These are phyloP conservation scores for Scheffersomyces ergatensis DNA, from an alignment of 805 yeast species.

Conservation along the genomic window DNA sequence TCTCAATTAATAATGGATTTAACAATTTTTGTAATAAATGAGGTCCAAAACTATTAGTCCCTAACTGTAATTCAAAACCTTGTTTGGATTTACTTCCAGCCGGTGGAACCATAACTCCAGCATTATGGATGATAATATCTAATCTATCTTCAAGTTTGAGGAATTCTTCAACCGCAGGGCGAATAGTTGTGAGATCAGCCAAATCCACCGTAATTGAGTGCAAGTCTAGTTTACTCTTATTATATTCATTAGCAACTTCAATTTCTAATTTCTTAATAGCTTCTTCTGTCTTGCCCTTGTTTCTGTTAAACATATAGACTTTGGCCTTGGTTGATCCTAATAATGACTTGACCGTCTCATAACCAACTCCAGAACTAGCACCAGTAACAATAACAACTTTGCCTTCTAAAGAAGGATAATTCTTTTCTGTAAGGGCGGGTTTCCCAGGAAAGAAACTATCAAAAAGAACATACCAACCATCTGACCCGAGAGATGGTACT, in stretches of 20 bases:
- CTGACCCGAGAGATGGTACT: too few species aligned
- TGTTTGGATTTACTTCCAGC: constrained; percentile 29
- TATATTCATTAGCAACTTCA: constrained; percentile 14
- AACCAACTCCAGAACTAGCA: constrained; percentile 31
- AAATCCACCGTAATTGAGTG: constrained; percentile 29
- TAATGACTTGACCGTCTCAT: constrained; percentile 25
- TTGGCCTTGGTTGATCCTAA: constrained; percentile 24
- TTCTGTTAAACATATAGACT: constrained; percentile 35
- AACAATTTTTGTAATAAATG: constrained; percentile 40
- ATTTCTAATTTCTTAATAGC: constrained; percentile 22
- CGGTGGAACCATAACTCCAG: constrained; percentile 27
- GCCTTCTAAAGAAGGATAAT: constrained; percentile 29
- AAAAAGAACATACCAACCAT: too few species aligned
- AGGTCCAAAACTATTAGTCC: constrained; percentile 47
- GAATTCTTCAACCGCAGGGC: constrained; percentile 29
- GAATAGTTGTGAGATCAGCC: constrained; percentile 40
- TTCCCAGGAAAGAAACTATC: constrained; percentile 4
- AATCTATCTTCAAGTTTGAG: constrained; percentile 8
- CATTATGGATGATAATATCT: constrained; percentile 20
- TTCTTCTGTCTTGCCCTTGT: constrained; percentile 20
- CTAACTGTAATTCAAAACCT: constrained; percentile 46
- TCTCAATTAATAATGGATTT: constrained; percentile 31
- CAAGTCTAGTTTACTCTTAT: constrained; percentile 3
- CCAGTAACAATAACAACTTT: constrained; percentile 40
- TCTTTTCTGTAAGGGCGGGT: constrained; percentile 5